Conservation (phyloP, 805 yeast species). For the Saccharomycopsis fodiens region DNA sequence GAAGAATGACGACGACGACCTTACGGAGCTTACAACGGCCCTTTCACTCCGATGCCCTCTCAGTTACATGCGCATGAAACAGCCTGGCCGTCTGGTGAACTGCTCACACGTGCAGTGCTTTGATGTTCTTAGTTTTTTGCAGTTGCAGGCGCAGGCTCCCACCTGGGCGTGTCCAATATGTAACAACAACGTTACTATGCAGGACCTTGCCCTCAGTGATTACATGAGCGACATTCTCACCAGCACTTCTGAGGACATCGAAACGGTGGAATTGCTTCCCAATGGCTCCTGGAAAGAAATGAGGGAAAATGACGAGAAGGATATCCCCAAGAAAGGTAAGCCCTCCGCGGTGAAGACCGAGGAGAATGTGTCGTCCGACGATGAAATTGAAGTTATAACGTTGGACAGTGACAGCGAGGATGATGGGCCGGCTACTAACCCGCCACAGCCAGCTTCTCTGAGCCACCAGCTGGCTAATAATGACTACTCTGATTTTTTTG, state of each 20-base stretch:
- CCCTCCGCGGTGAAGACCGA: not conserved
- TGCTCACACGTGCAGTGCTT: slow-evolving; percentile 87
- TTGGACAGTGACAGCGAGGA: slow-evolving; percentile 30
- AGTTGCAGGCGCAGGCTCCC: slow-evolving; percentile 71
- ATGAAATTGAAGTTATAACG: slow-evolving; percentile 31
- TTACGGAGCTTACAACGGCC: slow-evolving; percentile 57
- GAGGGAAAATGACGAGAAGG: not conserved
- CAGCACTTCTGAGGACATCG: slow-evolving; percentile 46
- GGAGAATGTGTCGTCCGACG: slow-evolving; percentile 19
- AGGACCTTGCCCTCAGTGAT: slow-evolving; percentile 66
- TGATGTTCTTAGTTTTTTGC: slow-evolving; percentile 68
- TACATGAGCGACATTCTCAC: slow-evolving; percentile 58
- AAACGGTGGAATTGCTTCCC: slow-evolving; percentile 54
- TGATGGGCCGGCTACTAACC: too few relatives aligned
- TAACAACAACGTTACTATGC: slow-evolving; percentile 38
- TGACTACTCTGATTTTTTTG: too few relatives aligned
- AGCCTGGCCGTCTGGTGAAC: slow-evolving; percentile 61
- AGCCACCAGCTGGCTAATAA: too few relatives aligned
- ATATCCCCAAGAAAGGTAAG: too few relatives aligned
- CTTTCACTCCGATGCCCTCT: slow-evolving; percentile 75
- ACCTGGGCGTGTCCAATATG: slow-evolving; percentile 91
- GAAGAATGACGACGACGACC: slow-evolving; percentile 73
- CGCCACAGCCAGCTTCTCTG: too few relatives aligned
- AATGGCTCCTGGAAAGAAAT: slow-evolving; percentile 63
- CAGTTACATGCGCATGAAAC: slow-evolving; percentile 57